These are phyloP conservation scores for sunflower (Helianthus annuus) DNA, from an alignment of 129 eudicot genomes.

Conservation along the genomic window DNA sequence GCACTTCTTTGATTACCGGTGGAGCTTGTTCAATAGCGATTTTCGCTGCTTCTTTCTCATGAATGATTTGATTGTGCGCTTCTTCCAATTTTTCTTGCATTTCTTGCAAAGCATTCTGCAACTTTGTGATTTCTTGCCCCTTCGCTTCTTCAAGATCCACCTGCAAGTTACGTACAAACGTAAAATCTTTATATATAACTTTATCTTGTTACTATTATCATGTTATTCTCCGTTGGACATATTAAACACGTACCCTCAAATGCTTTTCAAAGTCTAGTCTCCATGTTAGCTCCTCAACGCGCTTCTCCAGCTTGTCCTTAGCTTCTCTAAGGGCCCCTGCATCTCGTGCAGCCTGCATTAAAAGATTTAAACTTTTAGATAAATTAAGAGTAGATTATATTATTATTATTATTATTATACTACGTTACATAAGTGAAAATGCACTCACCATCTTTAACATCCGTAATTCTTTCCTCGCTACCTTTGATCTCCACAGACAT, in stretches of 20 bases:
- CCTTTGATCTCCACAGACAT: constrained; percentile 91
- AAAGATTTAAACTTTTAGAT: constrained; percentile 17
- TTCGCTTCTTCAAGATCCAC: constrained; percentile 96
- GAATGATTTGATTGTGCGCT: constrained; percentile 71
- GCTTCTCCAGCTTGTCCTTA: constrained; percentile 98
- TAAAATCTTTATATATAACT: not conserved
- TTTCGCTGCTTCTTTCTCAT: constrained; percentile 92
- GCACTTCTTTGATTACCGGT: constrained; percentile 90
- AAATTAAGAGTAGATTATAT: not conserved
- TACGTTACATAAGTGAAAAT: not conserved
- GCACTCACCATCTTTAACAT: constrained; percentile 74
- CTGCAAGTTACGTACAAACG: constrained; percentile 40
- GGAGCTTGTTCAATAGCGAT: constrained; percentile 94
- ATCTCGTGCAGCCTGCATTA: constrained; percentile 88
- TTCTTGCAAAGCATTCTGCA: constrained; percentile 73
- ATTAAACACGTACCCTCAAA: constrained; percentile 54
- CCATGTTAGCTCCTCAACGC: constrained; percentile 98
- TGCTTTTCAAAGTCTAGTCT: constrained; percentile 92
- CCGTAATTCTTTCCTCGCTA: constrained; percentile 89
- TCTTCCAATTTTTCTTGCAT: constrained; percentile 78
- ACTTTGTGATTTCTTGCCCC: constrained; percentile 76
- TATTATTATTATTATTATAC: not conserved
- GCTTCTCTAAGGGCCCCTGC: constrained; percentile 98
- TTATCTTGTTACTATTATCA: not conserved
- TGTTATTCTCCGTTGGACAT: not conserved